Base-by-base conservation (phyloP, 2,329 filamentous ascomycete genomes). In the Botryotinia calthae region DNA sequence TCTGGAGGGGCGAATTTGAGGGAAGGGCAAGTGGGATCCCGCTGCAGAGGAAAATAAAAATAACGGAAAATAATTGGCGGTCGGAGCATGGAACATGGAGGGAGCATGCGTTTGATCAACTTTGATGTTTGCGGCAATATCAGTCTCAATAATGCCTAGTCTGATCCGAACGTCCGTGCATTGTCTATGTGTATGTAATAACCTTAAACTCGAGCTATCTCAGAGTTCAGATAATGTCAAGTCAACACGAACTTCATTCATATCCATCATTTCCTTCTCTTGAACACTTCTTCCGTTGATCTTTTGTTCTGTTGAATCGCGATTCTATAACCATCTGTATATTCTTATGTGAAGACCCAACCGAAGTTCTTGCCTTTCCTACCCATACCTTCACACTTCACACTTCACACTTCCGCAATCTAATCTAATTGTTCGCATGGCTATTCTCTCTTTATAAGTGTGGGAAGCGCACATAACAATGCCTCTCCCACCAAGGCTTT, bases 401-500 rank as follows among this genome's bases (percentile, higher is more conserved):
- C 65, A 25, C 25, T 58, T 8, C n/a, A 16, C 65, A 16, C 18
- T 20, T 68, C 20, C 44, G 48, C n/a, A n/a, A 42, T 54, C 20
- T 42, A 31, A 51, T 31, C 62, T 59, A 44, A 31, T 20, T 59
- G 25, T 67, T 42, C 76, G 75, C 71, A 79, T 79, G 78, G 78
- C 76, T 76, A 20, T 61, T 64, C 40, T 42, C 56, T 58, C 37
- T 22, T 69, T 28, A 64, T 44, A 76, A 77, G 76, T 73, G 75
- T 76, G 77, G 74, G 75, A 75, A 74, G 73, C 44, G 73, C 70
- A 72, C 73, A 79, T 63, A 10, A 28, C 34, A 59, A 85, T 85
- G 83, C 76, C 80, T 70, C 76, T 80, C 66, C 75, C 81, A 81
- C 84, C 80, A 77, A 81, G 81, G 77, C 80, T 84, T 31, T 84